Conservation (phyloP, 2,329 filamentous ascomycete genomes). For the Diaporthe velutina region DNA sequence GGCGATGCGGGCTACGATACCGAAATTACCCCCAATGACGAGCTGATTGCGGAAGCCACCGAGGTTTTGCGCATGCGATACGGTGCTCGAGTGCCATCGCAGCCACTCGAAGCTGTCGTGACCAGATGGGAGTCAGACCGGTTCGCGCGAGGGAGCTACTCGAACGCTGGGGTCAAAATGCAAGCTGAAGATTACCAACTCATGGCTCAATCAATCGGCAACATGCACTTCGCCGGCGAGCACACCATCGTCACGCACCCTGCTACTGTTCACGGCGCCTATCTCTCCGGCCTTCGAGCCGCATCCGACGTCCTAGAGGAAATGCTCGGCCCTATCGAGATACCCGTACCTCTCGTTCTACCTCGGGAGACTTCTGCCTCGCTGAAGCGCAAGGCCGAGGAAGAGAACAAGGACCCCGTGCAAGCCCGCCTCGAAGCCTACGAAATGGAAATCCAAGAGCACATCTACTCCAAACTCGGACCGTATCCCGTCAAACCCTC, state of each 20-base stretch:
- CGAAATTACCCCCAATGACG: slow-evolving; percentile 80
- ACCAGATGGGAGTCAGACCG: slow-evolving; percentile 93
- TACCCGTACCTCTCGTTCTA: slow-evolving; percentile 81
- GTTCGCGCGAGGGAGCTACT: slow-evolving; percentile 96
- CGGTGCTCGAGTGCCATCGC: slow-evolving; percentile 72
- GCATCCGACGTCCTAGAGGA: slow-evolving; percentile 87
- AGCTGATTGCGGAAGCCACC: slow-evolving; percentile 85
- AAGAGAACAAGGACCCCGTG: slow-evolving; percentile 60
- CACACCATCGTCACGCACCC: slow-evolving; percentile 97
- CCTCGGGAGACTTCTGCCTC: slow-evolving; percentile 65
- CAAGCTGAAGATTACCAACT: slow-evolving; percentile 89
- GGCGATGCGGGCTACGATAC: slow-evolving; percentile 93
- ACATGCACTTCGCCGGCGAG: slow-evolving; percentile 95
- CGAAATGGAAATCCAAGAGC: slow-evolving; percentile 65
- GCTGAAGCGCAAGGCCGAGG: slow-evolving; percentile 67
- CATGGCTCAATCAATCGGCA: slow-evolving; percentile 88
- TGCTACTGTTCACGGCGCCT: slow-evolving; percentile 96
- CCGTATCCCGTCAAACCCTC: slow-evolving; percentile 78
- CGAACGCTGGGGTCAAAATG: slow-evolving; percentile 88
- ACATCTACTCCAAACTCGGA: slow-evolving; percentile 73
- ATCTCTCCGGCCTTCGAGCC: slow-evolving; percentile 90
- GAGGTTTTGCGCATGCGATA: slow-evolving; percentile 84
- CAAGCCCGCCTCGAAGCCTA: slow-evolving; percentile 69
- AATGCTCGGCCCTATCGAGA: slow-evolving; percentile 83
- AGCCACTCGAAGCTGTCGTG: slow-evolving; percentile 86